Evolutionary conservation across 768 basidiomycete species (phyloP).

Genomic region (Suillus placidus): DNA sequence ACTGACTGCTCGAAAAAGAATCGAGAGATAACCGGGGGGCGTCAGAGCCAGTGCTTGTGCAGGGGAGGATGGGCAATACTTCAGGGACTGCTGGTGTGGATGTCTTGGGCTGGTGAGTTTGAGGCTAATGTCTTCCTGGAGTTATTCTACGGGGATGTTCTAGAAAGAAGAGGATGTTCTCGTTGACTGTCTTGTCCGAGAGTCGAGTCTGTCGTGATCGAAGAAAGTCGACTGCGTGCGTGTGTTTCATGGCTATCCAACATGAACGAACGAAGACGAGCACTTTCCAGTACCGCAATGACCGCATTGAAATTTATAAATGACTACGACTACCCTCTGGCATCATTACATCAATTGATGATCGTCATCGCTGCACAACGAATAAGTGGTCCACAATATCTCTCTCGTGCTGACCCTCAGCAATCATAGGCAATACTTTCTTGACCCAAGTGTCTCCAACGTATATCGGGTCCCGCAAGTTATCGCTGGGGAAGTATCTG

Average conservation of each 20-base stretch:
- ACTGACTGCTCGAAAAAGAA: slow-evolving; percentile 13
- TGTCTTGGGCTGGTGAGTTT: neutral
- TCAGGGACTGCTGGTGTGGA: neutral
- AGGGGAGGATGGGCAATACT: slow-evolving; percentile 9
- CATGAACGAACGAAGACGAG: too few species aligned
- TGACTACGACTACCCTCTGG: neutral
- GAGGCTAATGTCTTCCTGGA: too few species aligned
- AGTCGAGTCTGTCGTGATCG: too few species aligned
- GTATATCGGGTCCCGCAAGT: slow-evolving; percentile 14
- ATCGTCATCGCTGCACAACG: neutral
- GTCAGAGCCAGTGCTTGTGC: slow-evolving; percentile 34
- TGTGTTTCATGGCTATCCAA: too few species aligned
- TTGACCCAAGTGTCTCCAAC: slow-evolving; percentile 28
- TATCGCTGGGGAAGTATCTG: slow-evolving; percentile 13
- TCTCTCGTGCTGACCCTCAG: neutral
- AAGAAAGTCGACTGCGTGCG: too few species aligned
- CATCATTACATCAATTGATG: neutral
- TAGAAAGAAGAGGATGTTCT: too few species aligned
- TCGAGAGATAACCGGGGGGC: slow-evolving; percentile 32
- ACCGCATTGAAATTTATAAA: neutral
- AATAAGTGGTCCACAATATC: neutral
- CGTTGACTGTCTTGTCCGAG: too few species aligned
- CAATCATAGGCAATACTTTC: slow-evolving; percentile 10
- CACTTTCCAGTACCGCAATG: too few species aligned
- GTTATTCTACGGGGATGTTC: too few species aligned